Evolutionary conservation across 352 stramenopile species (phyloP).

Genomic region (Peronospora farinosa): DNA sequence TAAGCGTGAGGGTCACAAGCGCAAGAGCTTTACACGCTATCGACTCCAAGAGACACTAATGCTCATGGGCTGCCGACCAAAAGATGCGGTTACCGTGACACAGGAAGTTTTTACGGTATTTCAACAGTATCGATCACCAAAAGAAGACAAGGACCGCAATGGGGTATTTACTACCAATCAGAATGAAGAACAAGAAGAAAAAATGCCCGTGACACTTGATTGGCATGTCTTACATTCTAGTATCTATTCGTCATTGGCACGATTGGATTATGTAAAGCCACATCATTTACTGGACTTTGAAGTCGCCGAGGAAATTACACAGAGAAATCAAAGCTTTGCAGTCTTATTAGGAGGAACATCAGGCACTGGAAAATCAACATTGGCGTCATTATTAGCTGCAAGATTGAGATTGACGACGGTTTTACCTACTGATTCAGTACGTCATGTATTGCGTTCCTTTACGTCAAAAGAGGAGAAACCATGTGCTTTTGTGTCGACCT

Average conservation of each 20-base stretch:
- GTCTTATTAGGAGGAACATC: conserved; percentile 84
- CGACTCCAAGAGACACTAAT: conserved; percentile 83
- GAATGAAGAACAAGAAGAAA: conserved; percentile 13
- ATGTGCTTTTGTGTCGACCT: conserved; percentile 81
- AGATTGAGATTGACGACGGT: conserved; percentile 78
- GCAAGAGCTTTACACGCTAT: conserved; percentile 76
- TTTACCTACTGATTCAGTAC: conserved; percentile 79
- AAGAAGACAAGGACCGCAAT: conserved; percentile 7
- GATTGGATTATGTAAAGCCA: conserved; percentile 80
- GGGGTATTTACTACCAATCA: conserved; percentile 9
- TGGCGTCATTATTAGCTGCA: conserved; percentile 71
- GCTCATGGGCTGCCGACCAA: conserved; percentile 79
- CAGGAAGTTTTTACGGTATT: conserved; percentile 60
- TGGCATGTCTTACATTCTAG: conserved; percentile 78
- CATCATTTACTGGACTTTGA: conserved; percentile 81
- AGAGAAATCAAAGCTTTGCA: conserved; percentile 80
- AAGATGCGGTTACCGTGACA: conserved; percentile 70
- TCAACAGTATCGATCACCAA: conserved; percentile 38
- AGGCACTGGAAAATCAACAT: conserved; percentile 79
- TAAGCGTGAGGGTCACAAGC: conserved; percentile 34
- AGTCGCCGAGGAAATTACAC: conserved; percentile 80
- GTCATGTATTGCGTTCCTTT: conserved; percentile 74
- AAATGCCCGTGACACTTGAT: conserved; percentile 28
- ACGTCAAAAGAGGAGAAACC: conserved; percentile 77
- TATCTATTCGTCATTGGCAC: conserved; percentile 72